Percentiles rank a stretch among this genome's conserved stretches.
phyloP scores from a whole-genome alignment of 768 basidiomycete species.

The Agrocybe praecox region DNA sequence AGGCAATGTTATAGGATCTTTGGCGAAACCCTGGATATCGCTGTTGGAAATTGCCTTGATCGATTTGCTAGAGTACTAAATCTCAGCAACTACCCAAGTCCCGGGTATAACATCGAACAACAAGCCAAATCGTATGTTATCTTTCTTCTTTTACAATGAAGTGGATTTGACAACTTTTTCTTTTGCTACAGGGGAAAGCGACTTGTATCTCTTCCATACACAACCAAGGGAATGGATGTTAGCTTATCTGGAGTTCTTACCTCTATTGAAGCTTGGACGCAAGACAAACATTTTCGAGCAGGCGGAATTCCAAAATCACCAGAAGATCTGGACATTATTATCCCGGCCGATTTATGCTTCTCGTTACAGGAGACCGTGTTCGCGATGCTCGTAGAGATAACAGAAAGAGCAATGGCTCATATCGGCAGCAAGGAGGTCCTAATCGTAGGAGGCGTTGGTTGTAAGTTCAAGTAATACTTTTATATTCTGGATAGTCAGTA shows the following conservation, averaged over 20 bases:
- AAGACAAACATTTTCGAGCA: constrained; percentile 80
- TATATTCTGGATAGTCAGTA: too few species aligned
- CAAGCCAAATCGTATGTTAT: constrained; percentile 79
- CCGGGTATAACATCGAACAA: constrained; percentile 97
- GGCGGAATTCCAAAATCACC: constrained; percentile 37
- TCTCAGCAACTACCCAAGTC: constrained; percentile 92
- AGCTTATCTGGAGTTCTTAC: constrained; percentile 94
- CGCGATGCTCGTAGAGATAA: constrained; percentile 99
- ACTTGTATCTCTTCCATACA: constrained; percentile 84
- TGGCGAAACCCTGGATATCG: constrained; percentile 98
- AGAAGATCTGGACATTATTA: constrained; percentile 72
- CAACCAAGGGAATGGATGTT: constrained; percentile 99
- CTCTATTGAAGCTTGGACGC: constrained; percentile 84
- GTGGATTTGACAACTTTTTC: not conserved
- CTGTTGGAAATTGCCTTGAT: constrained; percentile 98
- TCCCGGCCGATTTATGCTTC: constrained; percentile 95
- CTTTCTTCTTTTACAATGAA: not conserved
- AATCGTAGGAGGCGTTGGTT: constrained; percentile 99
- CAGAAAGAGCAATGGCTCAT: constrained; percentile 98
- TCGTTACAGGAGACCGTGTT: constrained; percentile 96
- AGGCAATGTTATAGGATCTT: constrained; percentile 97
- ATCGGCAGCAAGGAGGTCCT: constrained; percentile 95
- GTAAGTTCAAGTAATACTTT: constrained; percentile 69
- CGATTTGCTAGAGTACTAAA: constrained; percentile 95
- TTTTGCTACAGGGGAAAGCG: constrained; percentile 68